Conservation (phyloP, 2,329 filamentous ascomycete genomes). For the Zarea fungicola region DNA sequence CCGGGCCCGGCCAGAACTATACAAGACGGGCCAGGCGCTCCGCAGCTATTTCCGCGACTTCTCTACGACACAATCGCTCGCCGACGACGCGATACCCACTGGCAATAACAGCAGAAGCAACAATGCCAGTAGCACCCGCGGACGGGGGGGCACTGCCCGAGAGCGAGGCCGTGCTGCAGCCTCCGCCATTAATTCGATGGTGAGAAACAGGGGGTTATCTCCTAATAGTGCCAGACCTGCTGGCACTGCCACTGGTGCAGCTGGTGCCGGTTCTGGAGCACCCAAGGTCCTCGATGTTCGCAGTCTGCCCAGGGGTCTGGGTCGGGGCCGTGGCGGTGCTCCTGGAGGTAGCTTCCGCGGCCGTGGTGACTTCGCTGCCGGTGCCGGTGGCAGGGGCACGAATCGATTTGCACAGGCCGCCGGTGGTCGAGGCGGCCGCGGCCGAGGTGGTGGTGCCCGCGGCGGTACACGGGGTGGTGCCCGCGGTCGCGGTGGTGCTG, state of each 20-base stretch:
- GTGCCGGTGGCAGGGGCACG: slow-evolving; percentile 12
- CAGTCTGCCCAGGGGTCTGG: slow-evolving; percentile 29
- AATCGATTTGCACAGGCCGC: slow-evolving; percentile 3
- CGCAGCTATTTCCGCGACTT: slow-evolving; percentile 31
- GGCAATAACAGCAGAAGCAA: slow-evolving; percentile 8
- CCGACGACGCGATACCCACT: slow-evolving; percentile 21
- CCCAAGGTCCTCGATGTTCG: slow-evolving; percentile 36
- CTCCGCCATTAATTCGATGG: slow-evolving; percentile 28
- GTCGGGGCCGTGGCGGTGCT: slow-evolving; percentile 24
- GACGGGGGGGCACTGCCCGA: slow-evolving; percentile 19
- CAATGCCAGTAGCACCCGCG: slow-evolving; percentile 1
- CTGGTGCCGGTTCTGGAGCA: slow-evolving; percentile 7
- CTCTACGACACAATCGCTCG: slow-evolving; percentile 33
- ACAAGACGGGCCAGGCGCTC: slow-evolving; percentile 26
- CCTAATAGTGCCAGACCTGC: background rate
- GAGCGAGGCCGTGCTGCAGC: slow-evolving; percentile 30
- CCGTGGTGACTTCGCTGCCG: slow-evolving; percentile 13
- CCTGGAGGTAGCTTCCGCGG: slow-evolving; percentile 16
- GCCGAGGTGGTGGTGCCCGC: slow-evolving; percentile 16
- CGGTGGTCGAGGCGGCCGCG: background rate
- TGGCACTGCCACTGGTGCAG: background rate
- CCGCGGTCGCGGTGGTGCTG: background rate
- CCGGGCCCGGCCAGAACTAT: slow-evolving; percentile 30
- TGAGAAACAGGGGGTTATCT: slow-evolving; percentile 18
- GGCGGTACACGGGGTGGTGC: background rate